Evolutionary conservation across 1,284 basidiomycete genomes (phyloP), one percentile per base, ranked within the genome.

Genomic region (Thecaphora thlaspeos): DNA sequence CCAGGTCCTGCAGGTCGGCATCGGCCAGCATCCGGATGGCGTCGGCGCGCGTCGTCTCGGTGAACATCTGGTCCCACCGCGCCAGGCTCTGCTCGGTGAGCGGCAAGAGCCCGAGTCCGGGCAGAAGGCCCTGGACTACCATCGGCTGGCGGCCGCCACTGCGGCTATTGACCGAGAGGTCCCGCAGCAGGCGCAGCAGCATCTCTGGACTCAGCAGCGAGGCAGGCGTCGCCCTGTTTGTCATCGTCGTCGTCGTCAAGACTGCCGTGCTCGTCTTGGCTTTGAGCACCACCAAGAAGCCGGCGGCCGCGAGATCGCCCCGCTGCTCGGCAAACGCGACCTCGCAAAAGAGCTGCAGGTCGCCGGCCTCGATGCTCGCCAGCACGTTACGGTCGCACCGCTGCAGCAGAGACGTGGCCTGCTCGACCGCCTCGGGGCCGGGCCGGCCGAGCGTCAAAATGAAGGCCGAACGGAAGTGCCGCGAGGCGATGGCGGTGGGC

Each of bases 311-410:
- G 5, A 54, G n/a, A 14, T 23, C 14, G 1, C 34, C n/a, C 5
- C 30, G 32, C 15, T 43, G 22, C 10, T 23, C 17, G 18, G 22
- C 26, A 3, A 19, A 36, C 30, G 56, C 56, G 8, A 32, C 39
- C 15, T 60, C 43, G 43, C 61, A 64, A 28, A 53, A 56, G 11
- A 48, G 36, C 24, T 60, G 53, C 19, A 64, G 24, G 26, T 60
- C 56, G 21, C 17, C 8, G 10, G 28, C 42, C 4, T 46, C 44
- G 3, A 64, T 43, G 56, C 56, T 54, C 12, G 61, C 61, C 4
- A 64, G 14, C 1, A 64, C 34, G 28, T 52, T 56, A 24, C 46
- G 48, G 30, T 60, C 56, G 41, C 47, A 43, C 38, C 53, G 42
- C 32, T 64, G 61, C 17, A 64, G 54, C 19, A 32, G 17, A 23